phyloP scores from a whole-genome alignment of 2,329 filamentous ascomycete species.

The Drechmeria coniospora region DNA sequence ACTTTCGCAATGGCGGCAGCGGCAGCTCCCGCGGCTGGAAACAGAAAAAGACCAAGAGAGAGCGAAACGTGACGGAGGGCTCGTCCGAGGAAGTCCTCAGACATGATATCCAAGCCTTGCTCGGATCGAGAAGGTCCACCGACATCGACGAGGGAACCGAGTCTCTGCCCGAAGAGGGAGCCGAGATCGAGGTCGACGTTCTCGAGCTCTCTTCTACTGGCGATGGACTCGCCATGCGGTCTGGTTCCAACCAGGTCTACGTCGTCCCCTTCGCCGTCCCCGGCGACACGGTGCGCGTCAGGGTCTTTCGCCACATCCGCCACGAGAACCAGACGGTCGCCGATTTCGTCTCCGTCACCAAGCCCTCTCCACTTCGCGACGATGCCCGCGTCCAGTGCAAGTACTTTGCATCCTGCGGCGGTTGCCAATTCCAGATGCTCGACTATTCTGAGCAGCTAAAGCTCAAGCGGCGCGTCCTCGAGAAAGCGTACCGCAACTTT shows the following conservation, averaged over 20 bases:
- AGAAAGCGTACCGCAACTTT: slow-evolving; percentile 86
- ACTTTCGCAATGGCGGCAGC: slow-evolving; percentile 2
- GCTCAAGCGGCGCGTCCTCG: slow-evolving; percentile 73
- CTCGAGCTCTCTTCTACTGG: slow-evolving; percentile 76
- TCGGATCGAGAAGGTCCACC: slow-evolving; percentile 25
- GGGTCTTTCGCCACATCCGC: slow-evolving; percentile 57
- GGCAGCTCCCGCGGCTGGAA: slow-evolving; percentile 14
- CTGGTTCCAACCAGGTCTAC: slow-evolving; percentile 52
- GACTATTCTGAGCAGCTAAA: slow-evolving; percentile 72
- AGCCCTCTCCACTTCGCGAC: slow-evolving; percentile 60
- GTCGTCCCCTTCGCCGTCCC: slow-evolving; percentile 80
- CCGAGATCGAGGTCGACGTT: slow-evolving; percentile 72
- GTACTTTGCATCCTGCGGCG: slow-evolving; percentile 78
- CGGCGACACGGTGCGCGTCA: slow-evolving; percentile 66
- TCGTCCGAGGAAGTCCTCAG: slow-evolving; percentile 52
- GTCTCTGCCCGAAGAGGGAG: slow-evolving; percentile 47
- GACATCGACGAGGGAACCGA: slow-evolving; percentile 14
- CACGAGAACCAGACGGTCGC: slow-evolving; percentile 56
- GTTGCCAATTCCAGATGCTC: slow-evolving; percentile 97
- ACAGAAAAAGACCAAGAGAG: slow-evolving; percentile 39
- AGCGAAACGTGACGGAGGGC: slow-evolving; percentile 44
- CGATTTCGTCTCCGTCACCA: slow-evolving; percentile 66
- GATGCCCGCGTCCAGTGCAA: slow-evolving; percentile 63
- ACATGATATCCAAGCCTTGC: slow-evolving; percentile 43
- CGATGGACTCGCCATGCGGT: slow-evolving; percentile 68